phyloP scores from a whole-genome alignment of 176 grass and related monocot species.

The Cocos nucifera region DNA sequence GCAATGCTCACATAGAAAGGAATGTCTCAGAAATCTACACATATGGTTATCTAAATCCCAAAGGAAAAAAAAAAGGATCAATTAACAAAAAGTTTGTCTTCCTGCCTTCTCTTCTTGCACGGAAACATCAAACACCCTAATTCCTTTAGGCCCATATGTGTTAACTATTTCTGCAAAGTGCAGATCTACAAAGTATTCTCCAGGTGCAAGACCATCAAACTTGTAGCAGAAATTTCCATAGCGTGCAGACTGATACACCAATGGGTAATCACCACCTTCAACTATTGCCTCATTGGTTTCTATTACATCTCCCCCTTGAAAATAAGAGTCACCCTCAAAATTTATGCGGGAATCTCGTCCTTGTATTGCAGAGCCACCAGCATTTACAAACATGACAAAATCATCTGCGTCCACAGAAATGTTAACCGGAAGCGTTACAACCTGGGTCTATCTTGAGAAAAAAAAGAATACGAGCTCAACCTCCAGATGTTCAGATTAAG shows the following conservation, averaged over 20 bases:
- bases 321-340: slow-evolving; percentile 49
- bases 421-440: not conserved
- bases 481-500: too few relatives aligned
- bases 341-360: slow-evolving; percentile 13
- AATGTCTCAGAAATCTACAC: not conserved
- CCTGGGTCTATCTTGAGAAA: too few relatives aligned
- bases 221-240: slow-evolving; percentile 81
- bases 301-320: slow-evolving; percentile 70
- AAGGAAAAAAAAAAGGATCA: too few relatives aligned
- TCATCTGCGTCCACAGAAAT: slow-evolving; percentile 43
- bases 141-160: slow-evolving; percentile 77
- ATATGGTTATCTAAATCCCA: too few relatives aligned
- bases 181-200: slow-evolving; percentile 74
- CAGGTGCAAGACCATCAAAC: slow-evolving; percentile 46
- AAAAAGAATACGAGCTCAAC: too few relatives aligned
- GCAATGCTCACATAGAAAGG: slow-evolving; percentile 9
- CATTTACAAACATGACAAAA: slow-evolving; percentile 54
- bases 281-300: slow-evolving; percentile 56
- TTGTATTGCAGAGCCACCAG: slow-evolving; percentile 40
- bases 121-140: slow-evolving; percentile 72
- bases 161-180: slow-evolving; percentile 87
- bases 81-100: not conserved
- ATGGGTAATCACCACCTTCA: slow-evolving; percentile 52
- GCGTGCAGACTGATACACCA: slow-evolving; percentile 61
- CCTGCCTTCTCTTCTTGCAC: slow-evolving; percentile 88